Base-by-base conservation (phyloP, 768 basidiomycete species). In the Steccherinum ochraceum region DNA sequence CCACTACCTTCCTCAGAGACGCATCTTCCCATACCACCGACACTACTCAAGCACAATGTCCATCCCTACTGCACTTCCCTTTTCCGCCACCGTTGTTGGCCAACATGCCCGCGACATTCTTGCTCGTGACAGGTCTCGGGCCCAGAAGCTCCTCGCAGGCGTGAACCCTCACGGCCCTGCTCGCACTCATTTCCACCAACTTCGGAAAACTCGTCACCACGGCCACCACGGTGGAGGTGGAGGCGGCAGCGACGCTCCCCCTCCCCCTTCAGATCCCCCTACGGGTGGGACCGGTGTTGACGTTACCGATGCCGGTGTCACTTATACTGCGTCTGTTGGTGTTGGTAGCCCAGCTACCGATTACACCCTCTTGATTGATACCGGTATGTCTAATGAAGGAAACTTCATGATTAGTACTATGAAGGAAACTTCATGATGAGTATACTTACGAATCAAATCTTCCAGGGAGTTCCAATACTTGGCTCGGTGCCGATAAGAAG, bases 291-390 rank as follows among this genome's bases (percentile, higher is more conserved):
- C 66, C 26, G 75, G 71, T 44, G 74, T 83, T 52, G 77, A 83
- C 46, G 80, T 77, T 43, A 81, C 77, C 40, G 78, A 83, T 61
- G 68, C 81, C 60, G 72, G 68, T 49, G 78, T 83, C 10, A 78
- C 76, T 13, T 84, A 84, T 61, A 77, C 74, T 5, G 67, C 72
- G 52, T 58, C 71, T 13, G 74, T 83, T 40, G 74, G 74, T 45
- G 71, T 85, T 19, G 80, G 80, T 5, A 67, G 58, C 44, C 80
- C 80, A 4, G 58, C 77, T 2, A 75, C 74, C 3, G 54, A 69
- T 45, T 81, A 72, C 59, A 74, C 63, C 1, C 73, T 84, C 39
- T 69, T 83, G 45, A 79, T 82, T 25, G 80, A 83, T 50, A 83
- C 79, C 0, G 78, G 80, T 74, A 52, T 21, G 68, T 55, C 18